phyloP scores from a whole-genome alignment of 192 early-diverging fungal species.

The Coemansia sp. region DNA sequence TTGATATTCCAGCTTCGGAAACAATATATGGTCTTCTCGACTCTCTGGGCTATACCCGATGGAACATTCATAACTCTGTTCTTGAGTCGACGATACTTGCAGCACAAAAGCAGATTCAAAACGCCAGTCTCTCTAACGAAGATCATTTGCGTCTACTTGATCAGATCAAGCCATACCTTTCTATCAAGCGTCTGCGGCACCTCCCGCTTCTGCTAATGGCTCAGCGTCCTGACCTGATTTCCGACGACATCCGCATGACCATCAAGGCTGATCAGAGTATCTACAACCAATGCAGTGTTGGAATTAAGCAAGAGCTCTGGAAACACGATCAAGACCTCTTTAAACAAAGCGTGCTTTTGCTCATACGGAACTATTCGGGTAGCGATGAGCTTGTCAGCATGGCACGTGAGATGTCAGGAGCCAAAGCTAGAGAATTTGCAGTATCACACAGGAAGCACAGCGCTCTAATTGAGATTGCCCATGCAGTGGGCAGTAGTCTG shows the following conservation, averaged over 20 bases:
- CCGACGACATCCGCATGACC: constrained; percentile 22
- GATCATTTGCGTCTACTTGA: constrained; percentile 19
- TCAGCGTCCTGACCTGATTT: constrained; percentile 22
- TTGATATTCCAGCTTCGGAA: constrained; percentile 35
- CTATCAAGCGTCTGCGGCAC: constrained; percentile 23
- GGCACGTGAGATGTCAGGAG: constrained; percentile 31
- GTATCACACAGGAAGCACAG: constrained; percentile 11
- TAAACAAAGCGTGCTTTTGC: constrained; percentile 24
- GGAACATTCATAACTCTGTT: constrained; percentile 25
- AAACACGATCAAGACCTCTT: constrained; percentile 25
- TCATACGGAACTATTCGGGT: constrained; percentile 18
- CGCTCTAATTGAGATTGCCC: constrained; percentile 18
- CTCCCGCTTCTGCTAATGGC: constrained; percentile 38
- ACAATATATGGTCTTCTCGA: constrained; percentile 37
- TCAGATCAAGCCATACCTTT: constrained; percentile 25
- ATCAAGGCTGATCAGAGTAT: constrained; percentile 16
- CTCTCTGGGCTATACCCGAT: constrained; percentile 28
- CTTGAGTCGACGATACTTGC: constrained; percentile 21
- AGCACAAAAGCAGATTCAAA: constrained; percentile 25
- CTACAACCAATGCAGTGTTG: constrained; percentile 27
- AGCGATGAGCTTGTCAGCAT: constrained; percentile 14
- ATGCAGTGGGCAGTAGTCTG: constrained; percentile 27
- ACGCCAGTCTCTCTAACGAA: constrained; percentile 20
- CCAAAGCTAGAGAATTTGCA: constrained; percentile 2
- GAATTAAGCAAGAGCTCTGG: constrained; percentile 41